phyloP scores from a whole-genome alignment of 2,329 filamentous ascomycete genomes.

The Apiospora arundinis region DNA sequence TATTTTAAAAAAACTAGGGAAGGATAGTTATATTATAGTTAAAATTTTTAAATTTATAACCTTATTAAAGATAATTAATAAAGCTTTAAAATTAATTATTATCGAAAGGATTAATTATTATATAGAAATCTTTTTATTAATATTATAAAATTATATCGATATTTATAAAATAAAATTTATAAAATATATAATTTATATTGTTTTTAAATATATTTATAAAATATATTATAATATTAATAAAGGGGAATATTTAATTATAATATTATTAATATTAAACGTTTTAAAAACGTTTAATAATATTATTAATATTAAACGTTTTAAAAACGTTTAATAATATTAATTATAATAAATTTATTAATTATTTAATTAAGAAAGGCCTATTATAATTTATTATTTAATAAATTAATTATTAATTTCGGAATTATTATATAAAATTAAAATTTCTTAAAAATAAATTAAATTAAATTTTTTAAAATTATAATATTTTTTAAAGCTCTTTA shows the following conservation, averaged over 20 bases:
- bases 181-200: background rate
- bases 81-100: background rate
- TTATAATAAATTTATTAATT: background rate
- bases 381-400: background rate
- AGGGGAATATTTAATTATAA: background rate
- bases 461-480: background rate
- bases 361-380: background rate
- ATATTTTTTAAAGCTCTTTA: background rate
- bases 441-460: background rate
- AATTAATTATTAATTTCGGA: background rate
- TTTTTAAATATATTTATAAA: background rate
- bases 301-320: background rate
- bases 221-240: background rate
- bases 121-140: background rate
- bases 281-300: background rate
- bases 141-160: background rate
- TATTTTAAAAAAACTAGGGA: background rate
- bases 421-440: background rate
- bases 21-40: background rate
- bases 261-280: background rate
- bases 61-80: background rate
- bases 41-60: background rate
- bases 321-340: too few species aligned
- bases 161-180: conserved; percentile 2
- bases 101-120: background rate